phyloP scores from a whole-genome alignment of 352 stramenopile species.

The Pythium vanterpoolii region DNA sequence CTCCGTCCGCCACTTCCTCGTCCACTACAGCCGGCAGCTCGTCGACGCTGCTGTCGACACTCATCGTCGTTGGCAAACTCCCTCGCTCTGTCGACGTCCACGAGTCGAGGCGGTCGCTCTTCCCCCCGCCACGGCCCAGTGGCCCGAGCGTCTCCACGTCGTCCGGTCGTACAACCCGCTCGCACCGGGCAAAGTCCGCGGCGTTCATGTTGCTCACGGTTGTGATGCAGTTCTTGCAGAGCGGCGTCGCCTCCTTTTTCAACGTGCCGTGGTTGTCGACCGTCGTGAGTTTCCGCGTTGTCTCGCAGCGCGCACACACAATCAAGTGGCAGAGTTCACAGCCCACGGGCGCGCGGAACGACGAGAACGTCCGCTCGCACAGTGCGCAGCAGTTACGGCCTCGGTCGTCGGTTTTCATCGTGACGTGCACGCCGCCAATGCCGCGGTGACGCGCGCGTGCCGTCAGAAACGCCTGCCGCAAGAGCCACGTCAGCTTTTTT shows the following conservation, averaged over 20 bases:
- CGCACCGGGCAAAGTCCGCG: background rate
- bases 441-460: background rate
- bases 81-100: background rate
- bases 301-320: constrained; percentile 6
- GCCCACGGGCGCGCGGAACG: background rate
- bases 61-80: background rate
- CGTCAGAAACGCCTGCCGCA: background rate
- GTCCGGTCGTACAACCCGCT: too few relatives aligned
- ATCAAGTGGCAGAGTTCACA: constrained; percentile 10
- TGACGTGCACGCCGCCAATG: background rate
- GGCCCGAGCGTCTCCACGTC: too few relatives aligned
- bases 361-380: background rate
- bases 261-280: background rate
- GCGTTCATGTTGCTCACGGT: constrained; percentile 2
- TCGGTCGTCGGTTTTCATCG: background rate
- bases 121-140: background rate
- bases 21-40: background rate
- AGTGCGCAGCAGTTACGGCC: constrained; percentile 5
- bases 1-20: background rate
- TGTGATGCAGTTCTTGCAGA: constrained; percentile 22
- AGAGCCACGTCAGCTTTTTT: constrained; percentile 30
- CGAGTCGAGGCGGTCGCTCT: background rate
- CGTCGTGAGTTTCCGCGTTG: constrained; percentile 12
- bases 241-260: background rate
- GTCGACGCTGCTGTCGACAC: background rate